Conservation (phyloP, 2,329 filamentous ascomycete species). For the Raffaelea albimanens region DNA sequence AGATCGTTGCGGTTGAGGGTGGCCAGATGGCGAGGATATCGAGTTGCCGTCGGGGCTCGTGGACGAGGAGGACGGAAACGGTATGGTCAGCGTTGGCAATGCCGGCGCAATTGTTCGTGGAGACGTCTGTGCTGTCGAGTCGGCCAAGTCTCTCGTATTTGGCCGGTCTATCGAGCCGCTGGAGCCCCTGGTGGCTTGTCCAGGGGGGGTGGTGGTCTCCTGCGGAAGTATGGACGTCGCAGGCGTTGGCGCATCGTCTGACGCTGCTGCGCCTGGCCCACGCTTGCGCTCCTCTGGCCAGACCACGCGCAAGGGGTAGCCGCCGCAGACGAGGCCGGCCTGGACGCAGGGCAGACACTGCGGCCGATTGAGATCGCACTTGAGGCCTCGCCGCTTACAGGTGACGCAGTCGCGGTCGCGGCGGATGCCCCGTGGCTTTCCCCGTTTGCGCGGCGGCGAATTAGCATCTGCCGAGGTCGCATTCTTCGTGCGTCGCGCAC, state of each 20-base stretch:
- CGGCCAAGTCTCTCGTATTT: too few species aligned
- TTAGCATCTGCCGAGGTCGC: background rate
- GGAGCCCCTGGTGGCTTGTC: too few species aligned
- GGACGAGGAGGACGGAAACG: background rate
- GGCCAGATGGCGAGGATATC: background rate
- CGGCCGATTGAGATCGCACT: constrained; percentile 15
- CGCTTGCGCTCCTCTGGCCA: constrained; percentile 15
- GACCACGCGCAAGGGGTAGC: constrained; percentile 22
- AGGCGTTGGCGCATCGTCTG: background rate
- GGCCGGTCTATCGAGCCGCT: too few species aligned
- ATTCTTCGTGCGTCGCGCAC: too few species aligned
- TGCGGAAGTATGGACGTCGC: too few species aligned
- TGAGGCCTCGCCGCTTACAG: constrained; percentile 11
- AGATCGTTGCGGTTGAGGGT: too few species aligned
- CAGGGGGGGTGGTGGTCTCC: too few species aligned
- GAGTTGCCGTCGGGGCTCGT: background rate
- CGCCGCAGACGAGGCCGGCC: constrained; percentile 19
- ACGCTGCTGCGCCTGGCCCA: background rate
- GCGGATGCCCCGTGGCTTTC: constrained; percentile 12
- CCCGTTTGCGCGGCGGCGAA: background rate
- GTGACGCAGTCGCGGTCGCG: constrained; percentile 13
- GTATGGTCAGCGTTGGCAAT: background rate
- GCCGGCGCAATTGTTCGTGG: too few species aligned
- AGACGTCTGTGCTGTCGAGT: too few species aligned
- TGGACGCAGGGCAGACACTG: constrained; percentile 15